Percentiles rank a stretch among this genome's conserved stretches.
These are phyloP conservation scores for Paramyrothecium sp. DNA, from an alignment of 2,329 filamentous ascomycete species.

Conservation along the genomic window DNA sequence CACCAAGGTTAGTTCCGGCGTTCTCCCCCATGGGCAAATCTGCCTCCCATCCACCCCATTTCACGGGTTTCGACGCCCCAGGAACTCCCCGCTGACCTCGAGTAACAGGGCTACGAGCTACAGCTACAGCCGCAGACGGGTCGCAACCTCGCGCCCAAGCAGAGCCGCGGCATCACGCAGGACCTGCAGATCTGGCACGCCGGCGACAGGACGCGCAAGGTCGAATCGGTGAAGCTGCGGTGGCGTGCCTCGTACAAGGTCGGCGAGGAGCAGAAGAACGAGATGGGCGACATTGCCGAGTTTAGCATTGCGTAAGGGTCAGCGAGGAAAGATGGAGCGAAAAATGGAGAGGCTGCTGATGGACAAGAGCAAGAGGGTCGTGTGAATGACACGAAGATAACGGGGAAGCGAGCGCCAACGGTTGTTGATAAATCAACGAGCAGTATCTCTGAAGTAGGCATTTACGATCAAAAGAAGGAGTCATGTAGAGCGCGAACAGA, in stretches of 20 bases:
- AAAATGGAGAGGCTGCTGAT: too few relatives aligned
- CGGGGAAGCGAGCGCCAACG: not conserved
- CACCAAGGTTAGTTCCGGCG: conserved; percentile 68
- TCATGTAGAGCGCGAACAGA: too few relatives aligned
- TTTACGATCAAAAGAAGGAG: conserved; percentile 5
- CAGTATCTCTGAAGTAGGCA: not conserved
- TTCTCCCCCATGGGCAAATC: not conserved
- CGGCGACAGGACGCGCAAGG: conserved; percentile 65
- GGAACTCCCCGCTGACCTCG: conserved; percentile 6
- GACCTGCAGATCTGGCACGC: conserved; percentile 73
- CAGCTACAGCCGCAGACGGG: conserved; percentile 84
- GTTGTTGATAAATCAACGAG: not conserved
- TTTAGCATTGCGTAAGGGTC: conserved; percentile 65
- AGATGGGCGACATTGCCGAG: conserved; percentile 82
- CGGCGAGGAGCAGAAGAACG: conserved; percentile 64
- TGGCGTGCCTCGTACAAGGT: conserved; percentile 84
- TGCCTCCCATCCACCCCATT: not conserved
- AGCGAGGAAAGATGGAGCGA: not conserved
- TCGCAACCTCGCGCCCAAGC: conserved; percentile 70
- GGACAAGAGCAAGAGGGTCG: not conserved
- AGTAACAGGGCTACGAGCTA: conserved; percentile 69
- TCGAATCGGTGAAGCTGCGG: conserved; percentile 79
- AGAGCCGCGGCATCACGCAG: conserved; percentile 75
- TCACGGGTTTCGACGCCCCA: too few relatives aligned
- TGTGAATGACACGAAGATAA: not conserved